phyloP scores from a whole-genome alignment of 2,329 filamentous ascomycete species.

The Penicillium sp. region DNA sequence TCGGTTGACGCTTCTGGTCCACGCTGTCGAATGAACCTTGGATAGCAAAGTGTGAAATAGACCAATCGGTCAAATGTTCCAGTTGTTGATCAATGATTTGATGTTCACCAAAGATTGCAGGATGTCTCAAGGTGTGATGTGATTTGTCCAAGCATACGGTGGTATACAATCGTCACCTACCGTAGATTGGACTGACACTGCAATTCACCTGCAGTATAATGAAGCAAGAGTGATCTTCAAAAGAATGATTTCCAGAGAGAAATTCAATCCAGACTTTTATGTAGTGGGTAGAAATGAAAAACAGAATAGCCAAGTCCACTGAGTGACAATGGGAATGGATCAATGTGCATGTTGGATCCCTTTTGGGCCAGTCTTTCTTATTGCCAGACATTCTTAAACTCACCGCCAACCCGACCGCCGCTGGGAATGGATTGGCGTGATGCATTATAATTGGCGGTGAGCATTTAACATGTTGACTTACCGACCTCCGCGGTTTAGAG shows the following conservation, averaged over 20 bases:
- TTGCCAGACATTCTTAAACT: conserved; percentile 16
- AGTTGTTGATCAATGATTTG: not conserved
- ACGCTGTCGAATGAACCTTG: not conserved
- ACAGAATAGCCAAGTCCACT: not conserved
- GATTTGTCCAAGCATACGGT: not conserved
- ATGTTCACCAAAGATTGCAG: not conserved
- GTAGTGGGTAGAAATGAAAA: not conserved
- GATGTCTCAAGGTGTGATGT: not conserved
- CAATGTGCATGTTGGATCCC: conserved; percentile 27
- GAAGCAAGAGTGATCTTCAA: not conserved
- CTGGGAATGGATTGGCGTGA: not conserved
- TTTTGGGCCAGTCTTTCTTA: conserved; percentile 22
- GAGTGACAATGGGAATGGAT: conserved; percentile 15
- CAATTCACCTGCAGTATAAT: not conserved
- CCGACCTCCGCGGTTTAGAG: conserved; percentile 5
- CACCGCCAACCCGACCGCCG: conserved; percentile 18
- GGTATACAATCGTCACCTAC: conserved; percentile 10
- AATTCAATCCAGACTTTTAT: not conserved
- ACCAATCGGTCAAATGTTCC: not conserved
- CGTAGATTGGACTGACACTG: not conserved
- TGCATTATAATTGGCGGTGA: not conserved
- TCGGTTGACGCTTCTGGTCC: not conserved
- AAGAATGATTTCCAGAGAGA: not conserved
- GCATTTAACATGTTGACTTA: conserved; percentile 3
- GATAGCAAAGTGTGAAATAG: not conserved